Conservation (phyloP, 1,139 yeast genomes). For the Kodamaea sp. region DNA sequence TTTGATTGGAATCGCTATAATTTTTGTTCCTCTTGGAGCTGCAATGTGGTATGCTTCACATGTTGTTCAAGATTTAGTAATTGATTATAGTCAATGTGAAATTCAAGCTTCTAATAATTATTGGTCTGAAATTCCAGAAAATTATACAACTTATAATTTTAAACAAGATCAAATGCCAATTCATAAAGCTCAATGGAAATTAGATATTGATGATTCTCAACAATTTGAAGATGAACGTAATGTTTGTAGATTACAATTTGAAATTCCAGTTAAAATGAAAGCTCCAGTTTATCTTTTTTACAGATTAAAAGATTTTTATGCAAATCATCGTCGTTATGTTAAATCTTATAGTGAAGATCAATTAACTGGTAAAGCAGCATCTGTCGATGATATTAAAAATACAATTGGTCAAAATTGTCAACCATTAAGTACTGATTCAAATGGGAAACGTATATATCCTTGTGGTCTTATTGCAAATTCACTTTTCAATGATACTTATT, state of each 20-base stretch:
- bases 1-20: conserved; percentile 68
- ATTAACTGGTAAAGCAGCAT: conserved; percentile 69
- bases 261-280: conserved; percentile 68
- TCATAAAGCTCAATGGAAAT: conserved; percentile 65
- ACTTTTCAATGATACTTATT: conserved; percentile 79
- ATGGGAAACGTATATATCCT: conserved; percentile 72
- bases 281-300: conserved; percentile 80
- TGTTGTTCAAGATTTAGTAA: conserved; percentile 69
- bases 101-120: conserved; percentile 48
- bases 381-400: conserved; percentile 53
- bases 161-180: conserved; percentile 18
- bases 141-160: conserved; percentile 54
- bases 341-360: conserved; percentile 90
- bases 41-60: conserved; percentile 82
- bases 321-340: conserved; percentile 92
- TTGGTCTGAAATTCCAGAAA: conserved; percentile 60
- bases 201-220: conserved; percentile 47
- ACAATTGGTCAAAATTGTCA: conserved; percentile 82
- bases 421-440: conserved; percentile 60
- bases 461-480: conserved; percentile 97
- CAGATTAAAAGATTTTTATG: conserved; percentile 77
- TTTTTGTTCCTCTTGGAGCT: conserved; percentile 90
- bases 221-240: conserved; percentile 53
- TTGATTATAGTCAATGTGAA: conserved; percentile 80
- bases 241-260: conserved; percentile 76